These are phyloP conservation scores for Ophiosphaerella herpotricha DNA, from an alignment of 2,329 filamentous ascomycete species.

Conservation along the genomic window DNA sequence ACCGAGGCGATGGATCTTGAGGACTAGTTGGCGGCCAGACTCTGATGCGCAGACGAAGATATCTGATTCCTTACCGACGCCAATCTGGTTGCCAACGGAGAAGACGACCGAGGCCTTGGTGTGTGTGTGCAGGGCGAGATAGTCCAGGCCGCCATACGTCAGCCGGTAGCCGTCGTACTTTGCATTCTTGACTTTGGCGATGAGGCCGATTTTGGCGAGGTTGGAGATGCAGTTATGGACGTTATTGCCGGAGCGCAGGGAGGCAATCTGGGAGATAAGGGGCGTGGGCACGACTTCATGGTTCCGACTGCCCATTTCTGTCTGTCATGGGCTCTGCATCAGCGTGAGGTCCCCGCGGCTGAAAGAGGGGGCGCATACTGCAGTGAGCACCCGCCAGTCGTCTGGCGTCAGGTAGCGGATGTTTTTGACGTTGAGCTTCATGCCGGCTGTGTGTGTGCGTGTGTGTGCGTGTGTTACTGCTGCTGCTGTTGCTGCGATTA, in stretches of 20 bases:
- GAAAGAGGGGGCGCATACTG: conserved; percentile 59
- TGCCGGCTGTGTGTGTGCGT: conserved; percentile 47
- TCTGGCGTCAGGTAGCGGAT: conserved; percentile 90
- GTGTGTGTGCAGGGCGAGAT: conserved; percentile 91
- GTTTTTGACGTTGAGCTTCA: conserved; percentile 94
- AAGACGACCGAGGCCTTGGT: conserved; percentile 80
- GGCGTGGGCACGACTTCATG: conserved; percentile 95
- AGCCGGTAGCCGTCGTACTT: conserved; percentile 97
- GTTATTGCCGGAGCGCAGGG: conserved; percentile 71
- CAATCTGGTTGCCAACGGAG: conserved; percentile 91
- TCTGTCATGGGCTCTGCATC: conserved; percentile 58
- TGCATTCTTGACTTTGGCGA: conserved; percentile 90
- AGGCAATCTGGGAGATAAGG: conserved; percentile 81
- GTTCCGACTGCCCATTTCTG: conserved; percentile 92
- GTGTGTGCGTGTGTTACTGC: conserved; percentile 2
- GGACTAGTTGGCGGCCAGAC: conserved; percentile 74
- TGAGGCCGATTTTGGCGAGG: conserved; percentile 88
- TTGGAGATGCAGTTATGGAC: conserved; percentile 87
- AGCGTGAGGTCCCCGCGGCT: conserved; percentile 44
- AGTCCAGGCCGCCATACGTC: conserved; percentile 95
- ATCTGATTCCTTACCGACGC: conserved; percentile 96
- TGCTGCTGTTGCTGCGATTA: conserved; percentile 1
- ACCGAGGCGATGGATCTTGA: conserved; percentile 95
- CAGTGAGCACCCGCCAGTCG: conserved; percentile 94
- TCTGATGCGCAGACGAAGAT: conserved; percentile 91